Conservation (phyloP, 2,329 filamentous ascomycete genomes). For the Alternaria solani region DNA sequence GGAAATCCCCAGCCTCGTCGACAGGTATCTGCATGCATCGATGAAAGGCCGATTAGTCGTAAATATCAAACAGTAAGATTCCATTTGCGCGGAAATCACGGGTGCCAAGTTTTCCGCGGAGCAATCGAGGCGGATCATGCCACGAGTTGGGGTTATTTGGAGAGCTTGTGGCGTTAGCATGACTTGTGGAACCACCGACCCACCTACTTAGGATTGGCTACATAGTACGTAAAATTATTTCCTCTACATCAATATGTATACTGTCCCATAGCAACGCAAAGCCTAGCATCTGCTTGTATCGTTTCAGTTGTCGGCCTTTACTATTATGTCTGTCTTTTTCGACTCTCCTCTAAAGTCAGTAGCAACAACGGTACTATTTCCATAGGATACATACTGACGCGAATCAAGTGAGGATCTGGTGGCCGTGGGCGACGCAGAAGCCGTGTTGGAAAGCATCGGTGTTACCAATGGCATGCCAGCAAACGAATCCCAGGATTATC, state of each 20-base stretch:
- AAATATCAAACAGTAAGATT: slow-evolving; percentile 19
- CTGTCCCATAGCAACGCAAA: background rate
- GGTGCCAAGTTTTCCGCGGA: background rate
- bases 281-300: background rate
- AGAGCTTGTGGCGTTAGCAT: slow-evolving; percentile 20
- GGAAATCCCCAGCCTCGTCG: slow-evolving; percentile 30
- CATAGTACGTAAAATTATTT: slow-evolving; percentile 19
- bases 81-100: background rate
- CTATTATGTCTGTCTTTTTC: slow-evolving; percentile 40
- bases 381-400: background rate
- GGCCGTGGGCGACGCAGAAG: slow-evolving; percentile 34
- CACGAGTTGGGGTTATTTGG: slow-evolving; percentile 32
- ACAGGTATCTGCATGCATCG: slow-evolving; percentile 27
- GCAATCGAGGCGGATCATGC: background rate
- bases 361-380: background rate
- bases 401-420: slow-evolving; percentile 31
- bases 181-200: slow-evolving; percentile 5
- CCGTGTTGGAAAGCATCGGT: slow-evolving; percentile 31
- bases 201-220: slow-evolving; percentile 15
- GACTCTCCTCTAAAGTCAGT: slow-evolving; percentile 37
- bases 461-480: slow-evolving; percentile 40
- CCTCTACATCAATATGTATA: background rate
- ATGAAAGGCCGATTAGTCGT: slow-evolving; percentile 39
- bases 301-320: background rate
- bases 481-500: slow-evolving; percentile 56